Evolutionary conservation across 306 rosid species (phyloP).

Genomic region (Vigna hirtella): DNA sequence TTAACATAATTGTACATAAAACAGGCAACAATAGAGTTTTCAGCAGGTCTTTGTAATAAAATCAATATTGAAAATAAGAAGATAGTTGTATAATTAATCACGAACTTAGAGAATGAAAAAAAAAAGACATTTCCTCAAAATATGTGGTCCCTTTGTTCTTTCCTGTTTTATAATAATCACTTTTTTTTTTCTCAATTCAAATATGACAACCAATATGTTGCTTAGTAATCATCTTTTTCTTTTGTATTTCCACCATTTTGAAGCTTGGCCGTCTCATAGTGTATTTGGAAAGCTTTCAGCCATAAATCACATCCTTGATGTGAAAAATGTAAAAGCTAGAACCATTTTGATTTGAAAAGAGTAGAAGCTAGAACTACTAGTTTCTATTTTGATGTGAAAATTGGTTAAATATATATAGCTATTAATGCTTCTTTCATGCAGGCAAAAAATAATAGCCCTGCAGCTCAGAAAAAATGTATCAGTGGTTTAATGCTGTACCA

Average conservation of each 20-base stretch:
- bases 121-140: not conserved
- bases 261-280: not conserved
- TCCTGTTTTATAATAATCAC: not conserved
- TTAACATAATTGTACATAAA: too few species aligned
- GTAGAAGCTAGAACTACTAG: not conserved
- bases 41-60: too few species aligned
- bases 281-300: too few species aligned
- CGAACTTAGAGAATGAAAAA: not conserved
- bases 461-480: slow-evolving; percentile 84
- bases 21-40: too few species aligned
- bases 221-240: not conserved
- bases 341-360: not conserved
- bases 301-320: too few species aligned
- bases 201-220: slow-evolving; percentile 2
- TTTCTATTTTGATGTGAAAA: not conserved
- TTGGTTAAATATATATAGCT: not conserved
- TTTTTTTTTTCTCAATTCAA: not conserved
- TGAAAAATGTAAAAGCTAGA: too few species aligned
- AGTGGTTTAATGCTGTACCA: slow-evolving; percentile 75
- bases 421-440: slow-evolving; percentile 51
- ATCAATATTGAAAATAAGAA: not conserved
- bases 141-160: not conserved
- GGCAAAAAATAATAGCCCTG: slow-evolving; percentile 76
- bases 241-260: not conserved
- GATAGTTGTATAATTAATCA: too few species aligned